Evolutionary conservation across 257 asterid species (phyloP), one percentile per base, ranked within the genome.

Genomic region (Vinca minor): DNA sequence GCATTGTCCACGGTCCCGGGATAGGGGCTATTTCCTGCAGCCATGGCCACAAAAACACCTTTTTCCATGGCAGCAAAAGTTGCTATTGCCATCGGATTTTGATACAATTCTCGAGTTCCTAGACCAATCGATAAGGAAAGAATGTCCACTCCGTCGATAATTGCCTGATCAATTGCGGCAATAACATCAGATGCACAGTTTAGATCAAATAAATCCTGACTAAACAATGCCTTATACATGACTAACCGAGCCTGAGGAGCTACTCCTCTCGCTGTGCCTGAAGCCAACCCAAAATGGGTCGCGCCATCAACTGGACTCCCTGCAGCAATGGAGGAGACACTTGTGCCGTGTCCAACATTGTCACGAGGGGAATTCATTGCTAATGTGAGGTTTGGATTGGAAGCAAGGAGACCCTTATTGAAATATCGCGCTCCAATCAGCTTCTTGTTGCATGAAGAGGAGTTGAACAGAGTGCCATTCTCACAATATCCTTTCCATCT

Each of bases 81-180:
- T 0, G 84, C 89, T 55, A 78, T 76, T 0, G 86, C 86, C 0
- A 80, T 32, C 0, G 82, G 85, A 41, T 80, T 59, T 26, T 69
- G 72, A 4, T 80, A 73, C 46, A 77, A 29, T 7, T 50, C 20
- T 12, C 8, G 5, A 26, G 13, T 1, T 7, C 44, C 32, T 21
- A n/a, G 56, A 39, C 42, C 58, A 67, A 46, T 69, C 35, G 88
- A 80, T 11, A 83, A 60, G 0, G 85, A 80, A 21, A 83, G 4
- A 0, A 83, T 52, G 35, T 77, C 88, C 2, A 83, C 82, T 0
- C 83, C 84, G 25, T 77, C 88, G 0, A 71, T 76, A 7, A 84
- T 82, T 0, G 85, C 90, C 36, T 77, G 85, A 15, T 84, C 90
- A 1, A 84, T 79, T 1, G 79, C 90, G 0, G 87, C 87, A 10